These are phyloP conservation scores for Desmodesmus armatus DNA, from an alignment of 139 green algal genomes.

Conservation along the genomic window DNA sequence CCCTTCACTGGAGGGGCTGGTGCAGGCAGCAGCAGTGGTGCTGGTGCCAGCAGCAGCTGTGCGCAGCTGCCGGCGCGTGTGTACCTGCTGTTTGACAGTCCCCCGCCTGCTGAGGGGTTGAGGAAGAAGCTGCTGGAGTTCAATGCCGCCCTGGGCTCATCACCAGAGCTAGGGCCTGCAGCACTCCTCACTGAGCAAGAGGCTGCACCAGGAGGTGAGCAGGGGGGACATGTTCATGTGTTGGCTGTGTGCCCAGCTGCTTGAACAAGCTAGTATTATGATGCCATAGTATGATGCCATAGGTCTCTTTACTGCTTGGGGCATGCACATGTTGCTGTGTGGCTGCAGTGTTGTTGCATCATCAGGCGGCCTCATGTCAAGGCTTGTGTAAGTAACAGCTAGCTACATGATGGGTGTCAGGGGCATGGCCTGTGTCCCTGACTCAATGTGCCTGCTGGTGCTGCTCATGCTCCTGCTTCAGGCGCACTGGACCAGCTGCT, in stretches of 20 bases:
- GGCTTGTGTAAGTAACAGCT: too few species aligned
- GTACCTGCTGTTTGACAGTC: constrained; percentile 69
- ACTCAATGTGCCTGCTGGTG: neutral
- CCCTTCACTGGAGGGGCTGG: constrained; percentile 70
- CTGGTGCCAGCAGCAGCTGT: constrained; percentile 9
- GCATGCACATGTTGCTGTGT: neutral
- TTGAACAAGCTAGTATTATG: too few species aligned
- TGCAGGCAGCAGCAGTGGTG: constrained; percentile 35
- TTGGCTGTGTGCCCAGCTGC: too few species aligned
- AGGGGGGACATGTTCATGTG: too few species aligned
- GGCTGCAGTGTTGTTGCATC: neutral
- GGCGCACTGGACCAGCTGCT: constrained; percentile 63
- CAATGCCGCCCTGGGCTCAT: constrained; percentile 17
- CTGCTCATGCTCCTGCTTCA: constrained; percentile 10
- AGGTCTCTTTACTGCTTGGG: too few species aligned
- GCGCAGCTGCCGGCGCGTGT: constrained; percentile 42
- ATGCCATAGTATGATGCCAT: too few species aligned
- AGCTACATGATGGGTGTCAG: too few species aligned
- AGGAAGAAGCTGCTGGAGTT: constrained; percentile 64
- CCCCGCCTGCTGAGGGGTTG: constrained; percentile 53
- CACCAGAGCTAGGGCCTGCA: neutral
- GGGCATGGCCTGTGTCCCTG: too few species aligned
- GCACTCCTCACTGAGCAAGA: constrained; percentile 56
- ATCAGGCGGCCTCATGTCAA: neutral
- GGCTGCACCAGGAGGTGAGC: constrained; percentile 50